Percentiles rank a stretch among this genome's conserved stretches.
Evolutionary conservation across 768 basidiomycete species (phyloP).

Genomic region (Suillus americanus): DNA sequence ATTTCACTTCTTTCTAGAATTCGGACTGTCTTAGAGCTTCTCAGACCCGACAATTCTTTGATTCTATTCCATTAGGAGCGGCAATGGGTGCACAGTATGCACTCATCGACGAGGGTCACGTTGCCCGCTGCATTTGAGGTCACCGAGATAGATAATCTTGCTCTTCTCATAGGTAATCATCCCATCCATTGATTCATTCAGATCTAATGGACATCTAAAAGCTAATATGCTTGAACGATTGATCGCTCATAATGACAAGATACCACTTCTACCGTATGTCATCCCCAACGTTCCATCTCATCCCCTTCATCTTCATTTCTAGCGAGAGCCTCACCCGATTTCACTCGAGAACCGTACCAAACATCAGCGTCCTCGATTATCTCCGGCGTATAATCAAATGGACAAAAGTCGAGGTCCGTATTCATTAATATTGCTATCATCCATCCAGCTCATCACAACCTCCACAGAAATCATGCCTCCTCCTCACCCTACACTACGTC

Average conservation of each 20-base stretch:
- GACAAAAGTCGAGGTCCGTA: slow-evolving; percentile 89
- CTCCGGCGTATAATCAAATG: slow-evolving; percentile 90
- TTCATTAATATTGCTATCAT: background rate
- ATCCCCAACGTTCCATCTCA: slow-evolving; percentile 12
- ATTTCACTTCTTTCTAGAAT: background rate
- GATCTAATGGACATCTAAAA: slow-evolving; percentile 34
- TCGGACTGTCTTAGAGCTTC: background rate
- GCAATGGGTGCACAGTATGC: slow-evolving; percentile 78
- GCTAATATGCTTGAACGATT: slow-evolving; percentile 96
- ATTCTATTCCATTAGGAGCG: background rate
- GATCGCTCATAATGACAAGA: slow-evolving; percentile 94
- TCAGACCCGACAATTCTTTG: background rate
- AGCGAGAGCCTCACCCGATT: slow-evolving; percentile 93
- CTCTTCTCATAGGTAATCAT: slow-evolving; percentile 79
- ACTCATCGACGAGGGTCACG: slow-evolving; percentile 73
- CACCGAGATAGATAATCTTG: slow-evolving; percentile 78
- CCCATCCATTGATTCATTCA: slow-evolving; percentile 15
- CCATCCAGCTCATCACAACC: background rate
- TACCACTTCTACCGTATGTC: slow-evolving; percentile 82
- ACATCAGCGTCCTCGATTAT: slow-evolving; percentile 89
- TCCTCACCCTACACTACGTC: slow-evolving; percentile 86
- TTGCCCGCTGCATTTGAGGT: slow-evolving; percentile 85
- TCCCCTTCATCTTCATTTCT: slow-evolving; percentile 19
- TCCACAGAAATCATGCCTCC: slow-evolving; percentile 69
- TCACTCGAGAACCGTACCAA: slow-evolving; percentile 90